These are phyloP conservation scores for Gossypium raimondii DNA, from an alignment of 345 rosid genomes.

Conservation along the genomic window DNA sequence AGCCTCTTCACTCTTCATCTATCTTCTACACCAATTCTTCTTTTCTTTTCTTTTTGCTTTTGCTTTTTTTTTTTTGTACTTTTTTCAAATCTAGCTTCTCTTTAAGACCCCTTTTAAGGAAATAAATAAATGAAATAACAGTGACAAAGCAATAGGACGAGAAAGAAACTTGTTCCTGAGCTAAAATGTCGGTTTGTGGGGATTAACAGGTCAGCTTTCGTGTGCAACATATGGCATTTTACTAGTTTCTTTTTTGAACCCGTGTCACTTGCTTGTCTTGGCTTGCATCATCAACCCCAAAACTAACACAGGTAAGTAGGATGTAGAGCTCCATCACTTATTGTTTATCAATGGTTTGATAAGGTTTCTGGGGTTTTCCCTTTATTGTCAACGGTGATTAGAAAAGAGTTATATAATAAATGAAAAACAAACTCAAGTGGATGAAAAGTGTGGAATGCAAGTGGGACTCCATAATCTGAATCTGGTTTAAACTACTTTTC, in stretches of 20 bases:
- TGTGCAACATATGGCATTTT: slow-evolving; percentile 12
- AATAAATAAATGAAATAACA: slow-evolving; percentile 4
- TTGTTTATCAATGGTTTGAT: slow-evolving; percentile 14
- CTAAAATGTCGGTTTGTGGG: slow-evolving; percentile 24
- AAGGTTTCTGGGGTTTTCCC: slow-evolving; percentile 9
- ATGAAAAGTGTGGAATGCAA: slow-evolving; percentile 18
- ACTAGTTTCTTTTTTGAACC: slow-evolving; percentile 19
- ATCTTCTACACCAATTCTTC: slow-evolving; percentile 22
- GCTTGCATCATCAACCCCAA: slow-evolving; percentile 14
- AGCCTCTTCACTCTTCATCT: slow-evolving; percentile 2
- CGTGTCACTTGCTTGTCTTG: slow-evolving; percentile 34
- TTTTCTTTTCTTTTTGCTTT: slow-evolving; percentile 3
- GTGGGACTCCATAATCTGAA: slow-evolving; percentile 14
- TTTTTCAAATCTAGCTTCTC: not conserved
- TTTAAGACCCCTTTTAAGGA: slow-evolving; percentile 1
- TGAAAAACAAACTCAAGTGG: slow-evolving; percentile 7
- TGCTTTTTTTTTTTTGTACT: not conserved
- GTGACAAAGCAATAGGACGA: not conserved
- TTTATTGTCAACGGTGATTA: slow-evolving; percentile 4
- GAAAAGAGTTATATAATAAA: not conserved
- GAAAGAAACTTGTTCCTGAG: not conserved
- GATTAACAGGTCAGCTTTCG: slow-evolving; percentile 23
- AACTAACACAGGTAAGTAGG: slow-evolving; percentile 14
- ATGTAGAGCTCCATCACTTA: slow-evolving; percentile 9
- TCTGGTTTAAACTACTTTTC: slow-evolving; percentile 12